phyloP scores from a whole-genome alignment of 768 basidiomycete species.

The Candolleomyces aberdarensis region DNA sequence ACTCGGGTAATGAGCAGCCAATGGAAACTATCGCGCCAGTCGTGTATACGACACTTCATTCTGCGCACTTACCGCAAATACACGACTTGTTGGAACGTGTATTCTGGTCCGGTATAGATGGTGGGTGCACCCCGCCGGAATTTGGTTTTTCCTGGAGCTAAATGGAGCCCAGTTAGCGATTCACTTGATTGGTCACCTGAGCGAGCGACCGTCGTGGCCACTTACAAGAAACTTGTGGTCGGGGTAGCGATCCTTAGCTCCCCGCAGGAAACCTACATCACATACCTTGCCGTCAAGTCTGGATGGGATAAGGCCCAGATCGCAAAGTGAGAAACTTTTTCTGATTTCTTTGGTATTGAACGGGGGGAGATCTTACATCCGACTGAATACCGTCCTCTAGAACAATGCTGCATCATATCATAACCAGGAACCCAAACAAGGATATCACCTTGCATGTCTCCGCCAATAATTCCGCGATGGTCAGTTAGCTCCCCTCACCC shows the following conservation, averaged over 20 bases:
- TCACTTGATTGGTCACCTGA: conserved; percentile 68
- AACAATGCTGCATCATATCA: conserved; percentile 75
- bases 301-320: conserved; percentile 83
- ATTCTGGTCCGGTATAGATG: conserved; percentile 79
- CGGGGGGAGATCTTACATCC: too few species aligned
- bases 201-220: conserved; percentile 71
- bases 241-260: conserved; percentile 75
- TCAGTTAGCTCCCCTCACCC: conserved; percentile 22
- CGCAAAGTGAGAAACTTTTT: conserved; percentile 49
- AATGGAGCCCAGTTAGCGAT: conserved; percentile 52
- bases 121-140: conserved; percentile 32
- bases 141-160: conserved; percentile 5
- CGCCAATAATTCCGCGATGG: conserved; percentile 78
- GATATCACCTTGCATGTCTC: conserved; percentile 86
- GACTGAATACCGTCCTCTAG: conserved; percentile 30
- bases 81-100: conserved; percentile 64
- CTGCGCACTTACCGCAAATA: conserved; percentile 61
- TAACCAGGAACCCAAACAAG: conserved; percentile 64
- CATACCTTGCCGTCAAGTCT: conserved; percentile 72
- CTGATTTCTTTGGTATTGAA: not conserved
- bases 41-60: conserved; percentile 57
- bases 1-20: conserved; percentile 18
- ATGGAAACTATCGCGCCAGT: conserved; percentile 50
- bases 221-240: conserved; percentile 67
- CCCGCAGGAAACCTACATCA: conserved; percentile 79